phyloP scores from a whole-genome alignment of 1,284 basidiomycete genomes.

The Ganoderma lucidum region DNA sequence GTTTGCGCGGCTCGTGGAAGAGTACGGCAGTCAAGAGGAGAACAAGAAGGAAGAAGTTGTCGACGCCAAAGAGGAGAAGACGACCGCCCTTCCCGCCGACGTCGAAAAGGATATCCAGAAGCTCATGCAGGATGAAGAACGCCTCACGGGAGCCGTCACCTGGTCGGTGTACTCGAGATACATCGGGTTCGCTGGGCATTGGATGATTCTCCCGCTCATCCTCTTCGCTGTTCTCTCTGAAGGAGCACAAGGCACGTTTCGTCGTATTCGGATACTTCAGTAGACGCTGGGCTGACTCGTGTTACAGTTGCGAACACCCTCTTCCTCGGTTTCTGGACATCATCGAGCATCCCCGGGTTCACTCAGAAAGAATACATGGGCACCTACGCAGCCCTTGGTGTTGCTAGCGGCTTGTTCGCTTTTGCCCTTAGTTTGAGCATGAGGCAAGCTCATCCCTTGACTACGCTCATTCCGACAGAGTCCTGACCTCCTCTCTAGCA shows the following conservation, averaged over 20 bases:
- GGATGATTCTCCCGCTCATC: conserved; percentile 50
- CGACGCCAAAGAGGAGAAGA: conserved; percentile 30
- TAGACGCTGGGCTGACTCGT: not conserved
- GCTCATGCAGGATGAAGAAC: conserved; percentile 50
- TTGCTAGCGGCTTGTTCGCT: conserved; percentile 60
- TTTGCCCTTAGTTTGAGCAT: conserved; percentile 64
- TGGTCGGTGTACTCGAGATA: conserved; percentile 47
- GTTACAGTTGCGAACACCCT: conserved; percentile 47
- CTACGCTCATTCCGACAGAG: not conserved
- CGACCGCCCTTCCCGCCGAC: conserved; percentile 24
- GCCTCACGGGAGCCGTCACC: conserved; percentile 43
- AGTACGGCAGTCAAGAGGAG: conserved; percentile 56
- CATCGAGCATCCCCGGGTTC: conserved; percentile 52
- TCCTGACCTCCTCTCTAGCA: conserved; percentile 45
- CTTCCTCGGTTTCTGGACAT: conserved; percentile 52
- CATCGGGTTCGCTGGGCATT: conserved; percentile 55
- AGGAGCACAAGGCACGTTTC: conserved; percentile 40
- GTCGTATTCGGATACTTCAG: too few species aligned
- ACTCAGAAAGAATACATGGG: conserved; percentile 70
- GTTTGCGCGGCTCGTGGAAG: conserved; percentile 69
- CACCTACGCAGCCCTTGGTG: conserved; percentile 69
- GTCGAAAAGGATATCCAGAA: conserved; percentile 12
- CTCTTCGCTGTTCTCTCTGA: conserved; percentile 43
- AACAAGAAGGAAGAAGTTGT: conserved; percentile 39
- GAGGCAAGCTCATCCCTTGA: conserved; percentile 47